Percentiles rank a stretch among this genome's conserved stretches.
Evolutionary conservation across 2,329 filamentous ascomycete genomes (phyloP).

Genomic region (Furcasterigmium furcatum): DNA sequence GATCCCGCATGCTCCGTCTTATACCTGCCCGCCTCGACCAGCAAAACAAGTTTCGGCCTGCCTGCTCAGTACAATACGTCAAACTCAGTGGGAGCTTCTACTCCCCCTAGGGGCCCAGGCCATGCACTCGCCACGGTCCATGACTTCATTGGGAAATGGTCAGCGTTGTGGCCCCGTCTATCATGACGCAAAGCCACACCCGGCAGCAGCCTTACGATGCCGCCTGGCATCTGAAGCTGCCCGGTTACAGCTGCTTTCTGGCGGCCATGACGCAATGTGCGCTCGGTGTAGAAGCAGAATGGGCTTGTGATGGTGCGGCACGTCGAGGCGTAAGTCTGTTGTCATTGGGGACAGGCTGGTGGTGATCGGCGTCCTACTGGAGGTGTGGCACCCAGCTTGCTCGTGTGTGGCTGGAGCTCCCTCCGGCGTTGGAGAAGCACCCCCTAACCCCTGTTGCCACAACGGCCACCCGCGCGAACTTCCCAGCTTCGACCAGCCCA

Average conservation of each 20-base stretch:
- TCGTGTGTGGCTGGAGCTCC: background rate
- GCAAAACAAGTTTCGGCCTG: slow-evolving; percentile 14
- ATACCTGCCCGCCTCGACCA: slow-evolving; percentile 8
- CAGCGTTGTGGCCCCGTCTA: slow-evolving; percentile 5
- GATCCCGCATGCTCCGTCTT: slow-evolving; percentile 9
- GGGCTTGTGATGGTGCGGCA: slow-evolving; percentile 13
- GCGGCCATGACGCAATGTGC: slow-evolving; percentile 11
- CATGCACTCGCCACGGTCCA: slow-evolving; percentile 12
- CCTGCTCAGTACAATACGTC: background rate
- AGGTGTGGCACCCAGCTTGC: background rate
- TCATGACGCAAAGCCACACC: slow-evolving; percentile 18
- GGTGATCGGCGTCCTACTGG: background rate
- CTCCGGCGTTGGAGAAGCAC: background rate
- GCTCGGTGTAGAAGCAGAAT: slow-evolving; percentile 4
- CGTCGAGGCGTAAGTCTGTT: slow-evolving; percentile 1
- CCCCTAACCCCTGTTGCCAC: background rate
- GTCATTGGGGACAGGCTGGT: slow-evolving; percentile 7
- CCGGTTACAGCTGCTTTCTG: background rate
- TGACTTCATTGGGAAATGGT: slow-evolving; percentile 12
- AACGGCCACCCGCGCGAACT: background rate
- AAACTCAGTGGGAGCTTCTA: background rate
- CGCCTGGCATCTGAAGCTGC: background rate
- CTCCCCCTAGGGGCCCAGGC: slow-evolving; percentile 1
- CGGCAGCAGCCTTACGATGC: background rate
- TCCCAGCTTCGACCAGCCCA: background rate